phyloP scores from a whole-genome alignment of 2,329 filamentous ascomycete genomes.

The Tolypocladium endophyticum region DNA sequence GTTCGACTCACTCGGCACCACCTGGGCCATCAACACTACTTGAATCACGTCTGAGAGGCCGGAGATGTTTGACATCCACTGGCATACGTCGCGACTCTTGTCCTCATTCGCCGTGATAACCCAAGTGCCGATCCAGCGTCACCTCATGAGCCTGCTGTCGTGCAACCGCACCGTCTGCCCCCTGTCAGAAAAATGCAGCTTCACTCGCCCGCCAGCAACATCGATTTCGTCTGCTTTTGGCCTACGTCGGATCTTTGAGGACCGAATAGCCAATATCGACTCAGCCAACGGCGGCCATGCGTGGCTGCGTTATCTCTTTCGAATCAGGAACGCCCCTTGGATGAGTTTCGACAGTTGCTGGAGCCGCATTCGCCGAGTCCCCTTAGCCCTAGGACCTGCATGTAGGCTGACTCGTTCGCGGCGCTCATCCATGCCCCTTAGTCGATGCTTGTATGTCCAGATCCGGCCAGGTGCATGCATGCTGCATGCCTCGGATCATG shows the following conservation, averaged over 20 bases:
- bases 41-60: background rate
- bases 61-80: background rate
- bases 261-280: too few relatives aligned
- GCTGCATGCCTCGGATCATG: conserved; percentile 1
- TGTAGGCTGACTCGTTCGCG: background rate
- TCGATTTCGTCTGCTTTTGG: background rate
- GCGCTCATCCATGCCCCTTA: background rate
- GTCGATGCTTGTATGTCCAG: background rate
- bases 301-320: background rate
- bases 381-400: background rate
- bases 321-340: background rate
- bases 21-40: background rate
- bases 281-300: background rate
- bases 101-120: background rate
- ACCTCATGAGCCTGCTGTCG: background rate
- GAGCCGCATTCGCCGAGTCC: background rate
- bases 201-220: background rate
- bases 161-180: background rate
- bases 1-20: background rate
- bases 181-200: background rate
- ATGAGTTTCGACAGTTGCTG: background rate
- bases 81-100: background rate
- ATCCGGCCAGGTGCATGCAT: conserved; percentile 1
- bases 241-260: background rate
- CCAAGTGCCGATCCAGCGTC: background rate